These are phyloP conservation scores for Saturnispora sanitii DNA, from an alignment of 805 yeast species.

Conservation along the genomic window DNA sequence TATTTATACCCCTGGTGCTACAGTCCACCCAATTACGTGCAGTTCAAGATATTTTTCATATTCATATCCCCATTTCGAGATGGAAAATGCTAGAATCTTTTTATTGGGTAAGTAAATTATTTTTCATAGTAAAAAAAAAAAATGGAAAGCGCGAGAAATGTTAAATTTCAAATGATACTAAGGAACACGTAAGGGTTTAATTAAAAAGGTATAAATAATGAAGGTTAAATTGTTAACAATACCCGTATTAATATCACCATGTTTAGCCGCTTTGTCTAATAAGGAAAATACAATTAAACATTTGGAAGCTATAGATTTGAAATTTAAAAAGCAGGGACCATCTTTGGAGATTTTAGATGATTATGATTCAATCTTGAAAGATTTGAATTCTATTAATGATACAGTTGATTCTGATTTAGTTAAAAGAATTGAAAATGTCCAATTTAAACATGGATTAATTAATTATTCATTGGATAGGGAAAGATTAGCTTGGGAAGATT, in stretches of 20 bases:
- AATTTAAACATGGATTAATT: slow-evolving; percentile 52
- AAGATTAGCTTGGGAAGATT: slow-evolving; percentile 40
- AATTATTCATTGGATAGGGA: slow-evolving; percentile 50
- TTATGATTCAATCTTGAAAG: slow-evolving; percentile 20
- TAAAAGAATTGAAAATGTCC: slow-evolving; percentile 32
- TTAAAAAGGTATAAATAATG: too few relatives aligned
- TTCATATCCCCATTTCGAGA: too few relatives aligned
- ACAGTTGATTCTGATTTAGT: slow-evolving; percentile 11
- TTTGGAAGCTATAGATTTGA: slow-evolving; percentile 9
- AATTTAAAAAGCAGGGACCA: slow-evolving; percentile 21
- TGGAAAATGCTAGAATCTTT: too few relatives aligned
- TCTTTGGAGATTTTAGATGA: slow-evolving; percentile 23
- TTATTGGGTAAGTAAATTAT: background rate
- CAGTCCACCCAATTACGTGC: too few relatives aligned
- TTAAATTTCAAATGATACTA: background rate
- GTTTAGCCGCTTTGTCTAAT: background rate
- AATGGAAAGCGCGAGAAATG: too few relatives aligned
- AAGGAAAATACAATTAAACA: background rate
- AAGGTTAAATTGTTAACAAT: background rate
- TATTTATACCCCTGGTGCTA: too few relatives aligned
- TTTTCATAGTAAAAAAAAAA: too few relatives aligned
- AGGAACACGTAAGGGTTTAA: too few relatives aligned
- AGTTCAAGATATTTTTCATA: too few relatives aligned
- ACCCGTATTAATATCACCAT: background rate
- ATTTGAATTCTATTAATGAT: slow-evolving; percentile 13